Evolutionary conservation across 179 eudicot species (phyloP).

Genomic region (Sideroxylon spinosum): DNA sequence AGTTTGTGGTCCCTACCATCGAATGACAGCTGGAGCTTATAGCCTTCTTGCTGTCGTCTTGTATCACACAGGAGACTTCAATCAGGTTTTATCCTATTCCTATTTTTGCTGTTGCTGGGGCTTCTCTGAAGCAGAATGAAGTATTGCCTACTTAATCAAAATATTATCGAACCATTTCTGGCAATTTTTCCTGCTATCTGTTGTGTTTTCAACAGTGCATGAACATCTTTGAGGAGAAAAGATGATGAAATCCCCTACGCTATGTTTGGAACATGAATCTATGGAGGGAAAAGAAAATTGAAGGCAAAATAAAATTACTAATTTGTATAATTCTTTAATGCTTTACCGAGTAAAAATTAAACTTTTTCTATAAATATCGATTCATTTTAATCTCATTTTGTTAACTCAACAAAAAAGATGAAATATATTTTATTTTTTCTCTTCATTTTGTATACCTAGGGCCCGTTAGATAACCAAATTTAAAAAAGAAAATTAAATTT

Average conservation of each 20-base stretch:
- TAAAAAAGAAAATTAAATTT: too few relatives aligned
- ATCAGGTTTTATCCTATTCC: slow-evolving; percentile 60
- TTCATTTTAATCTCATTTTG: too few relatives aligned
- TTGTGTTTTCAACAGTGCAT: not conserved
- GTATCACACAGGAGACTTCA: slow-evolving; percentile 98
- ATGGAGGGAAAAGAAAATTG: too few relatives aligned
- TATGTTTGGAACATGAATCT: too few relatives aligned
- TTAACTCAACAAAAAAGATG: too few relatives aligned
- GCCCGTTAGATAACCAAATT: too few relatives aligned
- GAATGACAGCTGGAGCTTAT: slow-evolving; percentile 99
- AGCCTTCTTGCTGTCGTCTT: slow-evolving; percentile 98
- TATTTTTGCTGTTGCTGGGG: not conserved
- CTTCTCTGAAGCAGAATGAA: not conserved
- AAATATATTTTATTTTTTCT: too few relatives aligned
- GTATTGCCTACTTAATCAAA: not conserved
- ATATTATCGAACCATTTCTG: not conserved
- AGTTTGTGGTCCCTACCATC: slow-evolving; percentile 99
- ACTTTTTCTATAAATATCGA: too few relatives aligned
- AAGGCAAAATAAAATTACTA: too few relatives aligned
- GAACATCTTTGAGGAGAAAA: not conserved
- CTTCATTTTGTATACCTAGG: too few relatives aligned
- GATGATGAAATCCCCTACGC: not conserved
- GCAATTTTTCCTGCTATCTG: not conserved
- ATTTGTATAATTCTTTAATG: too few relatives aligned
- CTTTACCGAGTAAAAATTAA: too few relatives aligned